Evolutionary conservation across 2,329 filamentous ascomycete genomes (phyloP), one percentile per base, ranked within the genome.

Genomic region (Cylindrodendrum hubeiense): DNA sequence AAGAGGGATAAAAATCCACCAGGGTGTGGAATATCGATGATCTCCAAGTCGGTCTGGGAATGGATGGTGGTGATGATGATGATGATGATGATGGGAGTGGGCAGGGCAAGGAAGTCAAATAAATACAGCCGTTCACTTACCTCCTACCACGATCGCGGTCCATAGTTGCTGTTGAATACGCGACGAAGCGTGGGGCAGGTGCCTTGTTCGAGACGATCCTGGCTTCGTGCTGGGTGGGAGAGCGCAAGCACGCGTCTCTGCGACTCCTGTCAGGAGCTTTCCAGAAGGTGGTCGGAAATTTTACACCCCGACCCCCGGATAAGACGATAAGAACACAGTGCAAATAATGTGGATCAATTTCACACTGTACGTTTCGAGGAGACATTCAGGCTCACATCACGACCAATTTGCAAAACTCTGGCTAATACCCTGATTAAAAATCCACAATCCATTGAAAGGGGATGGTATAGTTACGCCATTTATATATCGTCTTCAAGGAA

Each of bases 91-190:
- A 66, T 61, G 49, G 51, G 50, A 43, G 49, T 15, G 59, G 13
- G 22, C 28, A 51, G 26, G 49, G 58, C 34, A 57, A 57, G 22
- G 30, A 53, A 50, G 44, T 41, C 41, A 26, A 69, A 63, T 22
- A 44, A 60, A 66, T 46, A 26, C 30, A 28, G 26, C 33, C n/a
- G 30, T 47, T 34, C 10, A 66, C 77, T 75, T 67, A 81, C 80
- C 79, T 79, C 53, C 79, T 71, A 65, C 79, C 78, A 60, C 79
- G 77, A 65, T 81, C 79, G 55, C 79, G 78, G 64, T 80, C 78
- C 78, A 80, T 80, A 12, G 37, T 68, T 60, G 53, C 54, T 59
- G 19, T 60, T 60, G 19, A 34, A 19, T 55, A 24, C 47, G 37
- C 39, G 50, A 43, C 44, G n/a, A 57, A 59, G 59, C 39, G 47